phyloP scores from a whole-genome alignment of 208 protist species.

The Acanthamoeba sp. region DNA sequence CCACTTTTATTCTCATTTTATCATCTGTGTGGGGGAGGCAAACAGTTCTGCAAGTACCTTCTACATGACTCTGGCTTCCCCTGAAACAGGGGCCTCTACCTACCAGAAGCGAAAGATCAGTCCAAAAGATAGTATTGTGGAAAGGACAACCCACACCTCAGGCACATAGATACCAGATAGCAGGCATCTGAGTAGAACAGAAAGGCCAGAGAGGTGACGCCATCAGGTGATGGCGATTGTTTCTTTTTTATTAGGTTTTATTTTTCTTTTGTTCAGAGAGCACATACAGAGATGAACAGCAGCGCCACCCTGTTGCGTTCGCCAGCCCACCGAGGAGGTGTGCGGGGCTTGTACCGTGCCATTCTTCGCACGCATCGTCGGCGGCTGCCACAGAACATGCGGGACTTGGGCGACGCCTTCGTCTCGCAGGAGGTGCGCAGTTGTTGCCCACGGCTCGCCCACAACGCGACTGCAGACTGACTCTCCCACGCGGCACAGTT shows the following conservation, averaged over 20 bases:
- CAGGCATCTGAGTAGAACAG: too few relatives aligned
- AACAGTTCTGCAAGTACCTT: too few relatives aligned
- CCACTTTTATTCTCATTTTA: too few relatives aligned
- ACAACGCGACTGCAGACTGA: not conserved
- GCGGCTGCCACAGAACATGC: constrained; percentile 60
- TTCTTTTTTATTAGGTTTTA: not conserved
- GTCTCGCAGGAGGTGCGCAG: constrained; percentile 64
- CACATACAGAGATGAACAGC: constrained; percentile 16
- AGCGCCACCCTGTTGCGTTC: not conserved
- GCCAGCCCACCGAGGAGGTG: not conserved
- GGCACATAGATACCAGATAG: too few relatives aligned
- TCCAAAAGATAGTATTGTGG: too few relatives aligned
- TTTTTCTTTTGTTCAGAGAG: not conserved
- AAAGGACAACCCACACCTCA: too few relatives aligned
- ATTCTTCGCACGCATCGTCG: constrained; percentile 41
- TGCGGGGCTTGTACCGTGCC: constrained; percentile 56
- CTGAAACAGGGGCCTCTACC: too few relatives aligned
- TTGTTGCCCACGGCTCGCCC: not conserved
- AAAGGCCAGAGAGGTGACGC: too few relatives aligned
- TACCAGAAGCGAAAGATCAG: too few relatives aligned
- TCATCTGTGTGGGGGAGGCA: too few relatives aligned
- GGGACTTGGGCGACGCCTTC: constrained; percentile 52
- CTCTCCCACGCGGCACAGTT: not conserved
- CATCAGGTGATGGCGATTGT: too few relatives aligned
- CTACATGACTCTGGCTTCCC: too few relatives aligned